phyloP scores from a whole-genome alignment of 345 rosid genomes.

The Erucastrum elatum region DNA sequence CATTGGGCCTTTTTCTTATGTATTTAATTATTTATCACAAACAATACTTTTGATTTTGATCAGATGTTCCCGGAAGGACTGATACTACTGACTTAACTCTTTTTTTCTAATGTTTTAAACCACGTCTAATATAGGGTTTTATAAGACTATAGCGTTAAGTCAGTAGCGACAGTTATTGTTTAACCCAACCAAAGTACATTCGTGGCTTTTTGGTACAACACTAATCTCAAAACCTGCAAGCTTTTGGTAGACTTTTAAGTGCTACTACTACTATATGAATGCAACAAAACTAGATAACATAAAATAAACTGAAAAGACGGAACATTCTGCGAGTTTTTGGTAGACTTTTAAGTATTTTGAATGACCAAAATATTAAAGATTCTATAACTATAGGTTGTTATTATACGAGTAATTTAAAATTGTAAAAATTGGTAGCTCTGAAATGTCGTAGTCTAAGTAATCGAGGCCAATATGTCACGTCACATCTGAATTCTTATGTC shows the following conservation, averaged over 20 bases:
- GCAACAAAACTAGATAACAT: constrained; percentile 7
- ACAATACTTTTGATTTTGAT: not conserved
- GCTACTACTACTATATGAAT: constrained; percentile 5
- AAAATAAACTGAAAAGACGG: constrained; percentile 4
- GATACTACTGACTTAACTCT: constrained; percentile 4
- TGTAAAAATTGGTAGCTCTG: constrained; percentile 23
- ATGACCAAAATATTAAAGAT: not conserved
- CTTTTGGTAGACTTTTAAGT: constrained; percentile 15
- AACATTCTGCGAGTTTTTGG: constrained; percentile 14
- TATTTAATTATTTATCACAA: not conserved
- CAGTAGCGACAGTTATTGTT: not conserved
- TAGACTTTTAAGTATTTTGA: not conserved
- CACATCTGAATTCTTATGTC: constrained; percentile 46
- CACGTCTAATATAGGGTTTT: constrained; percentile 12
- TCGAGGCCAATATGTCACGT: constrained; percentile 46
- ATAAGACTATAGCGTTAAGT: not conserved
- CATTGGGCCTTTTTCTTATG: constrained; percentile 31
- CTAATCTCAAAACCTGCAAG: constrained; percentile 32
- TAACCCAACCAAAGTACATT: not conserved
- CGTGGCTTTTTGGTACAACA: constrained; percentile 21
- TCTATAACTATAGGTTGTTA: not conserved
- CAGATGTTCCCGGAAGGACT: constrained; percentile 22
- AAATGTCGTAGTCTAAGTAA: constrained; percentile 39
- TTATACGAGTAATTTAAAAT: not conserved
- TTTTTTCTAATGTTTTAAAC: not conserved